Conservation (phyloP, 148 eudicot genomes). For the Chenopodium formosanum region DNA sequence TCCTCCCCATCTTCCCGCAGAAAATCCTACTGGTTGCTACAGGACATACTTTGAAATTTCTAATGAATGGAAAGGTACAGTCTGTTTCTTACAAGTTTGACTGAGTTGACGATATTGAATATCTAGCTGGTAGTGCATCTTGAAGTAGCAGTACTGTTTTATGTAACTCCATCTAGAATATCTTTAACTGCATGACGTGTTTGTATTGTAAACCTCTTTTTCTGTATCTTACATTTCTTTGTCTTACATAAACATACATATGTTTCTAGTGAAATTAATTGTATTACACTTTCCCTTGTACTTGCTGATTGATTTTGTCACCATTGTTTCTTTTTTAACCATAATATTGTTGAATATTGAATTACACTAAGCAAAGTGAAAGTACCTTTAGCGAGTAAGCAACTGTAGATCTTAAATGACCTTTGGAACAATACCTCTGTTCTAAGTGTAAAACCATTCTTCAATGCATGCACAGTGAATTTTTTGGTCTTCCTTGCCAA, state of each 20-base stretch:
- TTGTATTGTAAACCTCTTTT: not conserved
- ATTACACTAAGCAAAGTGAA: not conserved
- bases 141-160: not conserved
- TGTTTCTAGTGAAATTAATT: not conserved
- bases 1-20: conserved; percentile 89
- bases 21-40: conserved; percentile 95
- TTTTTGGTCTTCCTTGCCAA: not conserved
- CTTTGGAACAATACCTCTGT: not conserved
- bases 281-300: not conserved
- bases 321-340: not conserved
- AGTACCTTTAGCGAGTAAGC: not conserved
- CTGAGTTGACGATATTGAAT: not conserved
- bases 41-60: conserved; percentile 75
- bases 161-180: not conserved
- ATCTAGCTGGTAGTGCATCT: not conserved
- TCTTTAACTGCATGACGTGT: not conserved
- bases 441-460: conserved; percentile 1
- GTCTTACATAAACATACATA: not conserved
- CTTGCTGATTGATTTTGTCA: not conserved
- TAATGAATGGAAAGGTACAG: conserved; percentile 82
- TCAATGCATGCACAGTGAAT: not conserved
- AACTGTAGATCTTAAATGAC: not conserved
- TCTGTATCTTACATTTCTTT: not conserved
- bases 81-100: conserved; percentile 12
- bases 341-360: too few relatives aligned